Evolutionary conservation across 2,329 filamentous ascomycete genomes (phyloP).

Genomic region (Fusarium chlamydosporum): DNA sequence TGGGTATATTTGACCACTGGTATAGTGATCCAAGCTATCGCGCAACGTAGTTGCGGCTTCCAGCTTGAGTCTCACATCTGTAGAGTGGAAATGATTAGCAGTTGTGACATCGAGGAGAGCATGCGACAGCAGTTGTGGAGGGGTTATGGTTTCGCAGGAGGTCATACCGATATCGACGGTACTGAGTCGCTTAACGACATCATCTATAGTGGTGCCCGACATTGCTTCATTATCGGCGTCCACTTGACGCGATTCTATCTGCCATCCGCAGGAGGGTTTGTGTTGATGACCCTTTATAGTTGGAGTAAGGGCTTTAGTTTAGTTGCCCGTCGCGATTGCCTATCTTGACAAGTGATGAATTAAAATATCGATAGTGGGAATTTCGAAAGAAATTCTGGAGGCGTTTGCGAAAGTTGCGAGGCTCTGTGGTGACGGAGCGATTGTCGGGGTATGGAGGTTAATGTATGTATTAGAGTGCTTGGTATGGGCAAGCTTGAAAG

Average conservation of each 20-base stretch:
- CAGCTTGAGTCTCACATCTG: conserved; percentile 85
- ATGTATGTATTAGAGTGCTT: conserved; percentile 3
- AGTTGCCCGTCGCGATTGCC: conserved; percentile 46
- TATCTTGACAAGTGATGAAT: conserved; percentile 6
- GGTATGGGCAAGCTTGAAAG: conserved; percentile 23
- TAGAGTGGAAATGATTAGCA: conserved; percentile 18
- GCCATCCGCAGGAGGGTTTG: conserved; percentile 54
- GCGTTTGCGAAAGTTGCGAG: not conserved
- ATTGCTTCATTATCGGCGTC: conserved; percentile 68
- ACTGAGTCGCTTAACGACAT: conserved; percentile 73
- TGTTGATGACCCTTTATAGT: conserved; percentile 38
- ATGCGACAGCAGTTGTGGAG: conserved; percentile 43
- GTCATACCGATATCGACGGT: conserved; percentile 67
- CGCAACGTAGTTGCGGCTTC: conserved; percentile 88
- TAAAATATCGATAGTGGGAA: not conserved
- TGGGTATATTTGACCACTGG: conserved; percentile 80
- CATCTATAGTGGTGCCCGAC: conserved; percentile 72
- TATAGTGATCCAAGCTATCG: conserved; percentile 92
- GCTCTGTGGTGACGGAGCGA: not conserved
- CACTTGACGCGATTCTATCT: conserved; percentile 53
- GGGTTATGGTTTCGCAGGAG: conserved; percentile 19
- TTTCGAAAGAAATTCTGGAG: not conserved
- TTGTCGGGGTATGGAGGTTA: not conserved
- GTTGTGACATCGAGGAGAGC: conserved; percentile 4
- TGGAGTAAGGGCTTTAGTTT: conserved; percentile 37